Evolutionary conservation across 345 rosid species (phyloP), one percentile per base, ranked within the genome.

Genomic region (Jatropha curcas): DNA sequence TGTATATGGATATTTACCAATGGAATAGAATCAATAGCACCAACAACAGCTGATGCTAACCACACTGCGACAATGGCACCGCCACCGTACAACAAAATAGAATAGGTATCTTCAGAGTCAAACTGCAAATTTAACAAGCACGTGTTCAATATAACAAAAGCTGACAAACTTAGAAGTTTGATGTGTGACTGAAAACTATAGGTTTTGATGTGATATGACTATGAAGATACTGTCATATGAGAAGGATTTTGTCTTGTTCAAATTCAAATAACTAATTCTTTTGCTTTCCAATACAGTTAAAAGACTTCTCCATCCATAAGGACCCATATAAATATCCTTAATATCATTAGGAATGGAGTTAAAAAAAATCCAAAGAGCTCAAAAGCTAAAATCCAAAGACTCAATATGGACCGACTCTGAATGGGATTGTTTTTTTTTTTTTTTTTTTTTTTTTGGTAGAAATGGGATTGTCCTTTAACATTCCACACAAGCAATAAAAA

Each of bases 21-120:
- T 22, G 99, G 99, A 62, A 95, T 84, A 8, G 98, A 85, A 77
- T 95, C 99, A 17, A 95, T 74, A 2, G 99, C 87, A 60, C 84
- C 73, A 58, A 95, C 90, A 76, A 95, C 78, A 33, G 84, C 89
- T 45, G 83, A 77, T 25, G 79, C 75, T 34, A 95, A 68, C 88
- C 92, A 92, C 39, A 92, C 12, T n/a, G 84, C 82, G 70, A 84
- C 70, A 55, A 95, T 33, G 11, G 91, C 92, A 73, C 96, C 96
- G 25, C 76, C 71, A 64, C 92, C 97, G 59, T 81, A 86, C 17
- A 90, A 75, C 48, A 87, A 7, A 65, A 89, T n/a, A n/a, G 92
- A 80, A 57, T 82, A 82, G 5, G 86, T 63, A 76, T 86, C 90
- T 46, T 86, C 89, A 0, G 89, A 70, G 70, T 90, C 96, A n/a